Percentiles rank a stretch among this genome's conserved stretches.
Conservation (phyloP, 495 filamentous ascomycete species). For the Beverwykella pulmonaria region DNA sequence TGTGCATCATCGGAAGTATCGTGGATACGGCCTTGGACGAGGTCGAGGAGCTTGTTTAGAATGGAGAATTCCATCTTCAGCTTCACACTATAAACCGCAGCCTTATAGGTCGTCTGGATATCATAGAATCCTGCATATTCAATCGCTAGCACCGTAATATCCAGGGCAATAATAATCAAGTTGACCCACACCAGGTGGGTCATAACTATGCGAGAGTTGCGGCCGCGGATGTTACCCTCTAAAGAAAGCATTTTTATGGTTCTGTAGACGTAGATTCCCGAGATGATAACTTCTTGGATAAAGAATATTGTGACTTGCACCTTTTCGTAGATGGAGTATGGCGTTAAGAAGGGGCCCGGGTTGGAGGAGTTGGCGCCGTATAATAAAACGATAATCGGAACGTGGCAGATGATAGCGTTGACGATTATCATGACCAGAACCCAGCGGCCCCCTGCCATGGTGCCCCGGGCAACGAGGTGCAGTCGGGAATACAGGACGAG, state of each 20-base stretch:
- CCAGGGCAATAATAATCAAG: constrained; percentile 21
- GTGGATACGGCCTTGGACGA: too few relatives aligned
- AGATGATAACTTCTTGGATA: constrained; percentile 26
- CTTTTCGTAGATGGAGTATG: constrained; percentile 18
- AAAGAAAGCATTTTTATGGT: constrained; percentile 2
- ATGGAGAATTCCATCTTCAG: constrained; percentile 48
- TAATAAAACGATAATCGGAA: neutral
- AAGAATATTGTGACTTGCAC: constrained; percentile 28
- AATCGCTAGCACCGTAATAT: constrained; percentile 25
- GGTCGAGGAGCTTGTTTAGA: constrained; percentile 44
- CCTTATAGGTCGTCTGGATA: constrained; percentile 42
- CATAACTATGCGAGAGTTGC: neutral
- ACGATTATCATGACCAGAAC: constrained; percentile 27
- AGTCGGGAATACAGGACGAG: constrained; percentile 31
- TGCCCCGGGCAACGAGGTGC: constrained; percentile 22
- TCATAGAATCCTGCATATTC: constrained; percentile 31
- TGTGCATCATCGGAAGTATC: too few relatives aligned
- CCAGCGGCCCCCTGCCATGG: neutral
- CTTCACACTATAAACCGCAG: constrained; percentile 46
- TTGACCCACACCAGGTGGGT: constrained; percentile 35
- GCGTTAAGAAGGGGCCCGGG: neutral
- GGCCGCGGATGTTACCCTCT: neutral
- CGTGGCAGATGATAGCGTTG: constrained; percentile 11
- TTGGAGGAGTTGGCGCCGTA: constrained; percentile 4
- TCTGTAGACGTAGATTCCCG: constrained; percentile 23